Conservation (phyloP, 345 rosid species). For the Arabis alpina region DNA sequence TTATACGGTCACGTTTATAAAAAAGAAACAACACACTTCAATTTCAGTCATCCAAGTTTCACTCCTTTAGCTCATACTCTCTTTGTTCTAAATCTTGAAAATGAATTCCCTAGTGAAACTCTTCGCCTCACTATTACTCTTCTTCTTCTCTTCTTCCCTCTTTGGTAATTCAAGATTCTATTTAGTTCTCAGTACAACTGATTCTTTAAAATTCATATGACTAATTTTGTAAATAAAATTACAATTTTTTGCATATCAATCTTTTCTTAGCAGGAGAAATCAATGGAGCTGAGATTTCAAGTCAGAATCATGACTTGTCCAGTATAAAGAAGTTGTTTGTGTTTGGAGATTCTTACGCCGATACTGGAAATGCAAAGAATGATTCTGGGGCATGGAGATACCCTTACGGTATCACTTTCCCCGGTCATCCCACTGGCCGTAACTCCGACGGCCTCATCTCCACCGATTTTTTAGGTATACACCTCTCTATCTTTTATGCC, state of each 20-base stretch:
- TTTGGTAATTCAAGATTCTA: conserved; percentile 16
- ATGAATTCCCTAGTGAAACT: not conserved
- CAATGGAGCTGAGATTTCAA: conserved; percentile 25
- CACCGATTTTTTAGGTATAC: conserved; percentile 55
- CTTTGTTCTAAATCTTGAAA: not conserved
- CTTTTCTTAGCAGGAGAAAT: conserved; percentile 22
- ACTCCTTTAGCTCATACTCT: conserved; percentile 1
- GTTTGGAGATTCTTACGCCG: conserved; percentile 64
- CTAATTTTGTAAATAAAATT: not conserved
- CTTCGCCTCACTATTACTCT: conserved; percentile 6
- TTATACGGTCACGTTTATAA: not conserved
- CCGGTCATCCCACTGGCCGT: conserved; percentile 58
- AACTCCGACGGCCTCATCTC: conserved; percentile 58
- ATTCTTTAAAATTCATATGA: not conserved
- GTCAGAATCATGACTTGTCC: not conserved
- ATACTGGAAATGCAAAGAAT: conserved; percentile 52
- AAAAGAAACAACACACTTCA: not conserved
- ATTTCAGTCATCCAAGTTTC: conserved; percentile 5
- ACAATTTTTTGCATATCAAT: not conserved
- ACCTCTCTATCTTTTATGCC: not conserved
- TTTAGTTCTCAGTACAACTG: not conserved
- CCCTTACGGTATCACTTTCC: conserved; percentile 62
- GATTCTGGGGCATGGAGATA: conserved; percentile 42
- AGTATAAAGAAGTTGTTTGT: conserved; percentile 52
- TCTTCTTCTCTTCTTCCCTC: not conserved